Evolutionary conservation across 257 asterid genomes (phyloP), one percentile per base, ranked within the genome.

Genomic region (Capsicum baccatum): DNA sequence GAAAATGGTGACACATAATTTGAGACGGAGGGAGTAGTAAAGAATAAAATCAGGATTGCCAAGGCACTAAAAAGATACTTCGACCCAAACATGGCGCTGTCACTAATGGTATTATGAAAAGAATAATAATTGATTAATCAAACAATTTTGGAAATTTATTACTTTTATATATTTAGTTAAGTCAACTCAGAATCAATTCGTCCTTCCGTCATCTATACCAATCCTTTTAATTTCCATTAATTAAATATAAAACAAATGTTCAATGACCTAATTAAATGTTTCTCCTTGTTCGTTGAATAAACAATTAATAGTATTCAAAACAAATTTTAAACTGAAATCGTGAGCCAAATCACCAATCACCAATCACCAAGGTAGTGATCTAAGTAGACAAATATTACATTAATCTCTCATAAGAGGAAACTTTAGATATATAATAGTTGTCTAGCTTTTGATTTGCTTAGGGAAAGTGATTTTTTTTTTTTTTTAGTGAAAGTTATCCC

Each of bases 171-270:
- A 73, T n/a, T n/a, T 2, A 11, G 48, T 47, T 48, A 17, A 54
- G 94, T 92, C 94, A 91, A 91, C 89, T 85, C 66, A 86, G 92
- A 92, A 91, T 91, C 88, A 86, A 47, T 62, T 83, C 87, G 83
- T 79, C 67, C 74, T 79, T 82, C 83, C 87, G 59, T 87, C 81
- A 85, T 66, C 4, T 19, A 21, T 52, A 19, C 47, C 4, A 69
- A 55, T 26, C 1, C 26, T 48, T 54, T 79, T 35, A 35, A 68
- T 8, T 11, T 57, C 33, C n/a, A 6, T 19, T 74, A 71, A 64
- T 48, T 33, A 55, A 52, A 54, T 37, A 54, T 76, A 52, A 37
- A 76, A 26, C 2, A 74, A 7, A 26, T 52, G 64, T 26, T 52
- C 26, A 12, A 21, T 76, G 48, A 14, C 63, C 48, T 13, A 44